Conservation (phyloP, 164 flowering plant species). For the Magnolia officinalis region DNA sequence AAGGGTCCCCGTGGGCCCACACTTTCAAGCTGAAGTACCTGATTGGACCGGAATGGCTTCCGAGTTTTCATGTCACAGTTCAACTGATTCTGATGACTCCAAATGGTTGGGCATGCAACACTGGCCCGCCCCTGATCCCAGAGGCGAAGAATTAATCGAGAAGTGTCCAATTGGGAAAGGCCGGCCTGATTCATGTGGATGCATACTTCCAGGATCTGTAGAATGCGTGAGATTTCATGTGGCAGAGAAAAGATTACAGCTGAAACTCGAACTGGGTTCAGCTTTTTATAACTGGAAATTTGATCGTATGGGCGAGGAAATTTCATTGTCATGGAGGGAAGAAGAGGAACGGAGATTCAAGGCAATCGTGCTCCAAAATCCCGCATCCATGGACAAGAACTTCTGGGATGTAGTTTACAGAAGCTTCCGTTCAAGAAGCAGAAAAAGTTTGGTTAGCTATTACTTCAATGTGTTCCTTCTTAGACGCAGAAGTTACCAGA, state of each 20-base stretch:
- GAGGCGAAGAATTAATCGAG: slow-evolving; percentile 29
- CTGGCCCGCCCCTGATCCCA: slow-evolving; percentile 55
- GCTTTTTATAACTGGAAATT: slow-evolving; percentile 61
- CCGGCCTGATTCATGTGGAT: slow-evolving; percentile 63
- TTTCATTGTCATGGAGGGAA: slow-evolving; percentile 50
- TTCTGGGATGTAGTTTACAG: slow-evolving; percentile 51
- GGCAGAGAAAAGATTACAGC: slow-evolving; percentile 41
- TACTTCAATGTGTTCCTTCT: slow-evolving; percentile 80
- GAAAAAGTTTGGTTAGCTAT: slow-evolving; percentile 64
- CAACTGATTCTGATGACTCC: slow-evolving; percentile 31
- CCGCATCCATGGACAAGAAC: slow-evolving; percentile 29
- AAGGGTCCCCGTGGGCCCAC: slow-evolving; percentile 47
- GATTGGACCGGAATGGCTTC: slow-evolving; percentile 48
- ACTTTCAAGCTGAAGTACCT: slow-evolving; percentile 65
- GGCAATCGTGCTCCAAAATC: slow-evolving; percentile 37
- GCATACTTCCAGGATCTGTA: slow-evolving; percentile 49
- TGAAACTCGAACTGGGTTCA: slow-evolving; percentile 62
- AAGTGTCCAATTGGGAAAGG: slow-evolving; percentile 69
- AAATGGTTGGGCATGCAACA: slow-evolving; percentile 70
- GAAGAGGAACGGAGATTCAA: slow-evolving; percentile 56
- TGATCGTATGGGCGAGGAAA: slow-evolving; percentile 74
- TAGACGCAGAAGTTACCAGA: slow-evolving; percentile 63
- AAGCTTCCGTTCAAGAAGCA: slow-evolving; percentile 44
- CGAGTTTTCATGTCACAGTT: background rate
- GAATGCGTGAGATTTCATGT: slow-evolving; percentile 74